These are phyloP conservation scores for Mycena alexandri DNA, from an alignment of 768 basidiomycete genomes.

Conservation along the genomic window DNA sequence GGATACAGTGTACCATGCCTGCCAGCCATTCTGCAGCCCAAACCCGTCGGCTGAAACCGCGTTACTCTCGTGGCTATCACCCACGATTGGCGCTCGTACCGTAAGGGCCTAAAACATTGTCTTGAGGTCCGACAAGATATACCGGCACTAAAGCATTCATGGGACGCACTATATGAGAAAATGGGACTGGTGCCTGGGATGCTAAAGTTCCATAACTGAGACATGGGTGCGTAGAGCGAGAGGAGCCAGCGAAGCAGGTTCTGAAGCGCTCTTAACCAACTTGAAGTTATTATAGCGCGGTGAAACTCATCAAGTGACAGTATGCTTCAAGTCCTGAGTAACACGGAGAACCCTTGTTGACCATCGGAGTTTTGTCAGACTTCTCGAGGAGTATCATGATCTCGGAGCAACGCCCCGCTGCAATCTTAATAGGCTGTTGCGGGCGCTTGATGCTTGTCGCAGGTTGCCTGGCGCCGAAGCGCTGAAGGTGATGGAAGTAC, in stretches of 20 bases:
- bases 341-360: too few species aligned
- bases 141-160: neutral
- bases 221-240: constrained; percentile 1
- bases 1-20: constrained; percentile 20
- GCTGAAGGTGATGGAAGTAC: too few species aligned
- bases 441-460: too few species aligned
- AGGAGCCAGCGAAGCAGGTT: neutral
- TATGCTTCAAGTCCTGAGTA: too few species aligned
- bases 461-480: too few species aligned
- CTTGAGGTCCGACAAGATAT: neutral
- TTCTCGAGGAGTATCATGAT: too few species aligned
- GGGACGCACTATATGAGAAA: constrained; percentile 20
- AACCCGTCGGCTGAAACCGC: constrained; percentile 23
- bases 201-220: constrained; percentile 27
- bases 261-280: neutral
- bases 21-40: constrained; percentile 23
- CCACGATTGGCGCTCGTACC: neutral
- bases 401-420: too few species aligned
- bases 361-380: too few species aligned
- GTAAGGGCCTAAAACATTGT: constrained; percentile 7
- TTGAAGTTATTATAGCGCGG: neutral
- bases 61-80: neutral
- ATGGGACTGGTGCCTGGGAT: constrained; percentile 23
- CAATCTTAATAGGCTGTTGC: too few species aligned
- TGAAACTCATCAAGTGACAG: neutral